Base-by-base conservation (phyloP, 75 land plant species). In the Gnetum montanum region DNA sequence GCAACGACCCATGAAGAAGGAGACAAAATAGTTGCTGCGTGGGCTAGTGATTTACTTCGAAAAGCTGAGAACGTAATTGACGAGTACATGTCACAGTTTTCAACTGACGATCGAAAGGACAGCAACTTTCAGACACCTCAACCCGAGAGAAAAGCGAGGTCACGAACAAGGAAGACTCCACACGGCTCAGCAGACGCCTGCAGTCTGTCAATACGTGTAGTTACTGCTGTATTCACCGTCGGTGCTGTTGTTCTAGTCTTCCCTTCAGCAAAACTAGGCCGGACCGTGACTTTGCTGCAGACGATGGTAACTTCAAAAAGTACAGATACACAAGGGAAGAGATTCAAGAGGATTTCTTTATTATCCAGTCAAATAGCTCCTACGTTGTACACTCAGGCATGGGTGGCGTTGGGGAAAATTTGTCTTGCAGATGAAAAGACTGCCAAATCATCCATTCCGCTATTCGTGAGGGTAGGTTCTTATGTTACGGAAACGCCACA, bases 351-450 rank as follows among this genome's bases (percentile, higher is more conserved):
- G 33, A 25, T 29, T 11, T 57, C 60, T 43, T 6, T 35, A 27
- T 16, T 64, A 23, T 19, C 20, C 23, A 53, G 45, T 28, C 38
- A 59, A 34, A 22, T 62, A 29, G 46, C 46, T 29, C 55, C 61
- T 40, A 62, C 54, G 15, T 66, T 73, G 22, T 34, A 35, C 52
- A 64, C 81, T 23, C 96, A 90, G 52, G 68, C 87, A 7, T 90
- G 96, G 96, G 62, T 86, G 26, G 73, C 96, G 8, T 63, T 90
- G 74, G 87, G 85, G 20, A 90, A 90, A 58, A 61, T 90, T 16
- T 90, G 96, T 59, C 76, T 90, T 18, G 92, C 81, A 22, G 87
- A 90, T 69, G 82, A 68, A 12, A 72, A 77, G 37, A 69, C 77
- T 57, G 91, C 96, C 36, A 90, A 90, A 70, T 67, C 63, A 13